These are phyloP conservation scores for Taxillus chinensis DNA, from an alignment of 164 flowering plant species.

Conservation along the genomic window DNA sequence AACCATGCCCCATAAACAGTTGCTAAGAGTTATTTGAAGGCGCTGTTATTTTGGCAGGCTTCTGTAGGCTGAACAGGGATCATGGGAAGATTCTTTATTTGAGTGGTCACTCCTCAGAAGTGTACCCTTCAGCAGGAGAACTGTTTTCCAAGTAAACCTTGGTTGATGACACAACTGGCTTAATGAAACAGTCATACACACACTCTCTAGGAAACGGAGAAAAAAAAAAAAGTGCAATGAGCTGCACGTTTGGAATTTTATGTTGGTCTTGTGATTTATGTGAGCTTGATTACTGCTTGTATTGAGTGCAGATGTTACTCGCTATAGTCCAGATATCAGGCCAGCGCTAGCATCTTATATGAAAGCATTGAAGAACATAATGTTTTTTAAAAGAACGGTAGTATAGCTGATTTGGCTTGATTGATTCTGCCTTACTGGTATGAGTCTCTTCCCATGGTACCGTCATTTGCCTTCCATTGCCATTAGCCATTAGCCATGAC, in stretches of 20 bases:
- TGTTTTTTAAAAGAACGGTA: too few relatives aligned
- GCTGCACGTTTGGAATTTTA: neutral
- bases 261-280: neutral
- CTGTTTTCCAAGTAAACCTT: conserved; percentile 59
- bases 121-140: conserved; percentile 79
- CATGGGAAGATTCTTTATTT: conserved; percentile 68
- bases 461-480: too few relatives aligned
- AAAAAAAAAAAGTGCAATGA: neutral
- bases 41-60: conserved; percentile 36
- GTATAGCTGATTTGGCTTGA: too few relatives aligned
- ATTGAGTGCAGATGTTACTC: conserved; percentile 63
- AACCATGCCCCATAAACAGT: too few relatives aligned
- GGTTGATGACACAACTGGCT: conserved; percentile 70
- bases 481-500: too few relatives aligned
- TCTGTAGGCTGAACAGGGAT: conserved; percentile 82
- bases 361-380: conserved; percentile 64
- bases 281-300: neutral
- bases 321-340: conserved; percentile 77
- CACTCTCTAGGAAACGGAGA: conserved; percentile 46
- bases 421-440: too few relatives aligned
- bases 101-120: conserved; percentile 71
- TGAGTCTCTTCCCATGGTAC: too few relatives aligned
- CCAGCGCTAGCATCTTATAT: conserved; percentile 69
- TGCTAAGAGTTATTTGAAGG: neutral
- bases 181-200: conserved; percentile 86